A percentile compares a stretch with the other conserved stretches of the same genome.
phyloP scores from a whole-genome alignment of 805 yeast species.

The Hemisphaericaspora nanyangensis region DNA sequence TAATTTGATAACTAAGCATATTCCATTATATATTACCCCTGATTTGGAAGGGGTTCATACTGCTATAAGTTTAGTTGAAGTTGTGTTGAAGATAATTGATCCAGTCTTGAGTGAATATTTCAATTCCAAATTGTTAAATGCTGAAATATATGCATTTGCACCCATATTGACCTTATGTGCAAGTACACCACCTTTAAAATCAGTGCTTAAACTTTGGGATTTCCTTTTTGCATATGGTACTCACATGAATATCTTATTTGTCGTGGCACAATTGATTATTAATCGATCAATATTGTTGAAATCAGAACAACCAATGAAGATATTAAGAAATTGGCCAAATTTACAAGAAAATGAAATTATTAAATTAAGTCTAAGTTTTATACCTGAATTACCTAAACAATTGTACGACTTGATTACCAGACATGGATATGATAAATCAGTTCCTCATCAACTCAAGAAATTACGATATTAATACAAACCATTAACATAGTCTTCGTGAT shows the following conservation, averaged over 20 bases:
- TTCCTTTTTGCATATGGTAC: slow-evolving; percentile 87
- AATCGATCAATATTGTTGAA: slow-evolving; percentile 61
- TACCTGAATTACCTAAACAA: slow-evolving; percentile 66
- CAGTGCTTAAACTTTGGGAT: slow-evolving; percentile 82
- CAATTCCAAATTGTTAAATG: slow-evolving; percentile 63
- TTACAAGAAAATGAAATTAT: slow-evolving; percentile 72
- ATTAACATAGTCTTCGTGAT: slow-evolving; percentile 54
- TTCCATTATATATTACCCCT: slow-evolving; percentile 77
- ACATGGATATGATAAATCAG: slow-evolving; percentile 55
- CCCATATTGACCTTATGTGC: slow-evolving; percentile 81
- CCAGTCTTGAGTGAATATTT: slow-evolving; percentile 60
- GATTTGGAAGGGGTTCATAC: slow-evolving; percentile 78
- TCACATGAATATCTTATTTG: slow-evolving; percentile 79
- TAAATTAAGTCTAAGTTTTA: slow-evolving; percentile 73
- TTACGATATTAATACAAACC: slow-evolving; percentile 31
- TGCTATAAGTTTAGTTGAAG: slow-evolving; percentile 70
- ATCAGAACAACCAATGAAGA: slow-evolving; percentile 67
- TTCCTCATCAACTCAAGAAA: slow-evolving; percentile 33
- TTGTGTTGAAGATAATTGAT: slow-evolving; percentile 67
- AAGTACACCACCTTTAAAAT: slow-evolving; percentile 79
- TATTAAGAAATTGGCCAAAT: slow-evolving; percentile 68
- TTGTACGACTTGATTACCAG: slow-evolving; percentile 61
- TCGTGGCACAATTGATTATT: slow-evolving; percentile 76
- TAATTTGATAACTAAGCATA: slow-evolving; percentile 54
- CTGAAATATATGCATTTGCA: slow-evolving; percentile 84